Conservation (phyloP, 352 stramenopile species). For the Elongisporangium undulatum region DNA sequence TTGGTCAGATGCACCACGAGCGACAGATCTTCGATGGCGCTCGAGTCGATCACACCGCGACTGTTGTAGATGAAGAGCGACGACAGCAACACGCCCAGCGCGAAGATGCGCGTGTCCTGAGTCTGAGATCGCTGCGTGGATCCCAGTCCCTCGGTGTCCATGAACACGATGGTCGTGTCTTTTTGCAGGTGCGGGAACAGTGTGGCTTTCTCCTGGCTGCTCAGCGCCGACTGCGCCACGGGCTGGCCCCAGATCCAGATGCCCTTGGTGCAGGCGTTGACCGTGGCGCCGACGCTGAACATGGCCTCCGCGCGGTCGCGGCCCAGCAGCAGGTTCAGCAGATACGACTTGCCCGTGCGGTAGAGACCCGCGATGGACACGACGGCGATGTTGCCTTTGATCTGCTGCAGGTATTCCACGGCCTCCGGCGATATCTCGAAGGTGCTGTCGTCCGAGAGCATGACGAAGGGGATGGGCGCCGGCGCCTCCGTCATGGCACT, state of each 20-base stretch:
- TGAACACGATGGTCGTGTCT: conserved; percentile 55
- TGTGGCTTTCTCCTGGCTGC: conserved; percentile 3
- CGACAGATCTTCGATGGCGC: conserved; percentile 70
- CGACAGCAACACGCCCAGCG: conserved; percentile 55
- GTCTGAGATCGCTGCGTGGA: conserved; percentile 59
- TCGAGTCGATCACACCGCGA: conserved; percentile 68
- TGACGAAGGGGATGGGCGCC: conserved; percentile 65
- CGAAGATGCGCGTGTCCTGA: conserved; percentile 72
- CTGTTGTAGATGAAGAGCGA: conserved; percentile 82
- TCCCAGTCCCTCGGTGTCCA: conserved; percentile 77
- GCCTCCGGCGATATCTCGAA: conserved; percentile 63
- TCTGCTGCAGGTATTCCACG: conserved; percentile 48
- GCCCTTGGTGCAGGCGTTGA: conserved; percentile 77
- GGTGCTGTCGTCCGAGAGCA: conserved; percentile 55
- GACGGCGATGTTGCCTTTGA: conserved; percentile 54
- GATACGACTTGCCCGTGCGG: conserved; percentile 76
- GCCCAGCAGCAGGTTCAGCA: conserved; percentile 66
- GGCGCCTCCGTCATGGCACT: conserved; percentile 2
- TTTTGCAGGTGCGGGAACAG: conserved; percentile 38
- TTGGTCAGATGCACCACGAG: conserved; percentile 77
- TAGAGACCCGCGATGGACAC: conserved; percentile 73
- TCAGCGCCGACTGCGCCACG: conserved; percentile 12
- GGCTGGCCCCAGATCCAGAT: conserved; percentile 82
- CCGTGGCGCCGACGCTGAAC: conserved; percentile 70
- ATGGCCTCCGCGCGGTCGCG: conserved; percentile 43